These are phyloP conservation scores for Arthrobotrys sphaeroides DNA, from an alignment of 2,329 filamentous ascomycete genomes.

Conservation along the genomic window DNA sequence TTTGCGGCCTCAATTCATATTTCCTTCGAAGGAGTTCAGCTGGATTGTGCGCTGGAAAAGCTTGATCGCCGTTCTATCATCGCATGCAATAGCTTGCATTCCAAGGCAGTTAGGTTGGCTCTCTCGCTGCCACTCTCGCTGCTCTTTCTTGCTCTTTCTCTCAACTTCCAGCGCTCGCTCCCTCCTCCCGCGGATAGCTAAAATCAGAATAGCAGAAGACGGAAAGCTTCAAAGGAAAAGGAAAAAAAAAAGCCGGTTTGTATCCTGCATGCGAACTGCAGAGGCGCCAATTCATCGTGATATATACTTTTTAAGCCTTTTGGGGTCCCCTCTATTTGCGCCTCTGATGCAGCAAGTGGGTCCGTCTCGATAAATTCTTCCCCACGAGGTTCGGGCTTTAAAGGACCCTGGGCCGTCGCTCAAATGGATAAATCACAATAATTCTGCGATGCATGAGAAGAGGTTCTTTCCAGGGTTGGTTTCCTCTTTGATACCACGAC, in stretches of 20 bases:
- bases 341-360: slow-evolving; percentile 50
- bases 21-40: slow-evolving; percentile 37
- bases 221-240: neutral
- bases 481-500: slow-evolving; percentile 47
- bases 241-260: neutral
- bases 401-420: slow-evolving; percentile 30
- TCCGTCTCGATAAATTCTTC: slow-evolving; percentile 41
- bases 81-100: slow-evolving; percentile 45
- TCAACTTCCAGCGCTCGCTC: neutral
- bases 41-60: slow-evolving; percentile 1
- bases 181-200: neutral
- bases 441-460: slow-evolving; percentile 33
- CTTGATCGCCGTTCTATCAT: slow-evolving; percentile 33
- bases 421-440: slow-evolving; percentile 29
- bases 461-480: slow-evolving; percentile 24
- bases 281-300: slow-evolving; percentile 39
- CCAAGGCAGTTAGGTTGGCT: slow-evolving; percentile 15
- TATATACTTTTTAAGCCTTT: slow-evolving; percentile 44
- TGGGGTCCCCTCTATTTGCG: slow-evolving; percentile 26
- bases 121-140: slow-evolving; percentile 10
- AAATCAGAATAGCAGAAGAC: slow-evolving; percentile 14
- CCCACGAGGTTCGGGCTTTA: slow-evolving; percentile 51
- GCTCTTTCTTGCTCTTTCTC: slow-evolving; percentile 14
- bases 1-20: slow-evolving; percentile 20
- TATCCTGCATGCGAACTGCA: slow-evolving; percentile 1